Conservation (phyloP, 1,284 basidiomycete species). For the Leccinum insolens region DNA sequence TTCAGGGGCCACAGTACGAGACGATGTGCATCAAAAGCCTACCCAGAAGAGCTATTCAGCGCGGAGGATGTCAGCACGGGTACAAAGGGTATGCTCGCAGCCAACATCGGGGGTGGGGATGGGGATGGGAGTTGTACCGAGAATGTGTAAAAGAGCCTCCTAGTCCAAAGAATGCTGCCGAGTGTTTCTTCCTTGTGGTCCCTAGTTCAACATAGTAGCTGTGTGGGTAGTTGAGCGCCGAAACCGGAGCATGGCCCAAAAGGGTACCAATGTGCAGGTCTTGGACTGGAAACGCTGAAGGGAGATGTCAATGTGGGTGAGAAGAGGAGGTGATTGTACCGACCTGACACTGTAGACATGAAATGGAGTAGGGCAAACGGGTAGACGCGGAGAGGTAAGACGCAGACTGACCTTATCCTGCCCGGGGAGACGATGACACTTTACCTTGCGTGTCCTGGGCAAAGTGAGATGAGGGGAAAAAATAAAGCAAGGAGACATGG, state of each 20-base stretch:
- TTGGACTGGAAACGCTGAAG: conserved; percentile 77
- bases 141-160: conserved; percentile 53
- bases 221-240: conserved; percentile 26
- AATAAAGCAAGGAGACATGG: conserved; percentile 38
- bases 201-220: conserved; percentile 81
- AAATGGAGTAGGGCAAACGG: conserved; percentile 18
- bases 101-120: conserved; percentile 11
- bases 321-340: conserved; percentile 21
- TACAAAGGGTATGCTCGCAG: conserved; percentile 28
- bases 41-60: conserved; percentile 35
- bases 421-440: conserved; percentile 76
- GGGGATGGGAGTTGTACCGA: conserved; percentile 38
- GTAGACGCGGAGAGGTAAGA: conserved; percentile 2
- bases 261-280: conserved; percentile 74
- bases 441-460: conserved; percentile 62
- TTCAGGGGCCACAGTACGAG: conserved; percentile 27
- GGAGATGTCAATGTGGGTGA: conserved; percentile 14
- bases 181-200: conserved; percentile 79
- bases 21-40: conserved; percentile 27
- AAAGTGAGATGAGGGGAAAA: conserved; percentile 7
- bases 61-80: conserved; percentile 26
- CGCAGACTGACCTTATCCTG: conserved; percentile 66
- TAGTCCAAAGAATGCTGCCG: conserved; percentile 57
- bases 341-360: conserved; percentile 63
- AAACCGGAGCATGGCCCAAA: conserved; percentile 14